Conservation (phyloP, 176 grass and related monocot genomes). For the Elymus sibiricus region DNA sequence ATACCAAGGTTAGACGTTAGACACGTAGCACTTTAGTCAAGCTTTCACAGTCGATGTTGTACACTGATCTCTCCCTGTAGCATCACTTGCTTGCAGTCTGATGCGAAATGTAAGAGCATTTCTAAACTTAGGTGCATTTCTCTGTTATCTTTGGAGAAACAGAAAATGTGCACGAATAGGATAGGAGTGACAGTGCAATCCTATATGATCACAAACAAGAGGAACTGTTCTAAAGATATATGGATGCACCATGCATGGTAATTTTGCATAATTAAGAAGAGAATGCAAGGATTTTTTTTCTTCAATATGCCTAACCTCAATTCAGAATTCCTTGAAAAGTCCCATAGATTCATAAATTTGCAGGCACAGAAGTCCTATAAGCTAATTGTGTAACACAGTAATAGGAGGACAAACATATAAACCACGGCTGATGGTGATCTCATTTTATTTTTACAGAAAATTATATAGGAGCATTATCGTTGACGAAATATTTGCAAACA, state of each 20-base stretch:
- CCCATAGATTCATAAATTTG: neutral
- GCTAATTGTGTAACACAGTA: neutral
- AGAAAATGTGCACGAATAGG: neutral
- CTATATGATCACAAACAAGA: neutral
- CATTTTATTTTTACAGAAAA: neutral
- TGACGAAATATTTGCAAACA: neutral
- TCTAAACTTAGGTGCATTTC: neutral
- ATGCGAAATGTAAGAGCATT: neutral
- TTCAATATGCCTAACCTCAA: neutral
- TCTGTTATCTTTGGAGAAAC: neutral
- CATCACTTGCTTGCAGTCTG: neutral
- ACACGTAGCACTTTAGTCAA: neutral
- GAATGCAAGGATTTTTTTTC: neutral
- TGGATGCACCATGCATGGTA: neutral
- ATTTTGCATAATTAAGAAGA: no score
- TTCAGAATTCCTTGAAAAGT: neutral
- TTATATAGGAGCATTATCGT: neutral
- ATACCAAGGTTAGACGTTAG: no score
- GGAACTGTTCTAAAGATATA: neutral
- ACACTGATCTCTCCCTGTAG: no score
- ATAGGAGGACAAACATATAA: neutral
- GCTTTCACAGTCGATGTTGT: neutral
- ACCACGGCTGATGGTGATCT: neutral
- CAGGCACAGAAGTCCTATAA: neutral
- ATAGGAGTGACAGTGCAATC: neutral